phyloP scores from a whole-genome alignment of 1,139 yeast species.

The Meyerozyma sp. region DNA sequence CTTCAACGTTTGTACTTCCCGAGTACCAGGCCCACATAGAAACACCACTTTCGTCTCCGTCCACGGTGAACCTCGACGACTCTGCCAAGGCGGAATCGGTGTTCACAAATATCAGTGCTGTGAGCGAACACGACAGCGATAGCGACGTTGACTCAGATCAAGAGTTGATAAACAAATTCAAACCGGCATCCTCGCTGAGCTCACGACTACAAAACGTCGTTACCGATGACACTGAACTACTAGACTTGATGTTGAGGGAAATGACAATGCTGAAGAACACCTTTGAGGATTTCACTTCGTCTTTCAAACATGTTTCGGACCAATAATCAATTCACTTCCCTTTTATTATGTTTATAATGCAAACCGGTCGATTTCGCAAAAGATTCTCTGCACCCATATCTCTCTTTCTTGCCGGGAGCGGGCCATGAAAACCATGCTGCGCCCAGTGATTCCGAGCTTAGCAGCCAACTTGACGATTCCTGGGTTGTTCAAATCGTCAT shows the following conservation, averaged over 20 bases:
- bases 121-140: background rate
- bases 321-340: background rate
- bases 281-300: background rate
- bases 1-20: slow-evolving; percentile 27
- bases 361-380: slow-evolving; percentile 60
- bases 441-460: slow-evolving; percentile 65
- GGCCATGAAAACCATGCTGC: slow-evolving; percentile 69
- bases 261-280: background rate
- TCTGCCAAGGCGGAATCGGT: background rate
- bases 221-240: background rate
- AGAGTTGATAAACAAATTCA: slow-evolving; percentile 3
- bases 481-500: slow-evolving; percentile 25
- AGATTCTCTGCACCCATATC: slow-evolving; percentile 67
- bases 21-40: slow-evolving; percentile 1
- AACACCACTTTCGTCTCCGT: background rate
- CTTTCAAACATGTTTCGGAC: background rate
- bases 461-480: slow-evolving; percentile 38
- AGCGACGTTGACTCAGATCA: slow-evolving; percentile 6
- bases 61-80: background rate
- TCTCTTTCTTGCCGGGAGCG: slow-evolving; percentile 81
- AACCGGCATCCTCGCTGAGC: background rate
- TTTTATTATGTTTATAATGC: slow-evolving; percentile 3
- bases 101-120: background rate
- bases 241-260: background rate
- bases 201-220: background rate